Percentiles rank a stretch among this genome's conserved stretches.
phyloP scores from a whole-genome alignment of 192 early-diverging fungal genomes.

The Thamnidium elegans region DNA sequence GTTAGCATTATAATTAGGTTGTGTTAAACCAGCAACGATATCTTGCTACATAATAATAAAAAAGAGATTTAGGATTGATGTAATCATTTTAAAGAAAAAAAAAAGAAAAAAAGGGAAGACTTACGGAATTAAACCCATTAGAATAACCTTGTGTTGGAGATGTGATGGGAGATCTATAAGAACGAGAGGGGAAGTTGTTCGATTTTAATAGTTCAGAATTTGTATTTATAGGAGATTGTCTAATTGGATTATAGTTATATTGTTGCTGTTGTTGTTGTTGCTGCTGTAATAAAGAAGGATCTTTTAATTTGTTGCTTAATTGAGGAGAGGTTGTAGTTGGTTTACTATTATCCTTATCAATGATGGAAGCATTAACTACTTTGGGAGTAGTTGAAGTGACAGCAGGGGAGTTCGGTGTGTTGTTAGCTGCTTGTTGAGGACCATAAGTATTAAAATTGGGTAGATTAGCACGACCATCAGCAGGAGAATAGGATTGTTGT shows the following conservation, averaged over 20 bases:
- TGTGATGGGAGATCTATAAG: not conserved
- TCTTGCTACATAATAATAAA: conserved; percentile 2
- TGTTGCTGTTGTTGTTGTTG: conserved; percentile 13
- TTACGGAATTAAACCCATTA: conserved; percentile 18
- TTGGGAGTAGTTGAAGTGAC: not conserved
- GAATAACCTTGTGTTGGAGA: conserved; percentile 5
- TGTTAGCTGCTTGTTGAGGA: not conserved
- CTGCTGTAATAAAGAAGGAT: conserved; percentile 1
- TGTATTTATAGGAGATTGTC: conserved; percentile 2
- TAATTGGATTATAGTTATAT: conserved; percentile 15
- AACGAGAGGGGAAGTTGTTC: not conserved
- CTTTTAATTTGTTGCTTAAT: conserved; percentile 1
- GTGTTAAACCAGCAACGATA: conserved; percentile 3
- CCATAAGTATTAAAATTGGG: conserved; percentile 1
- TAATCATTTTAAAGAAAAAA: not conserved
- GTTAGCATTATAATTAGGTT: not conserved
- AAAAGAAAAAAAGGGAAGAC: not conserved
- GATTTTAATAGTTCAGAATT: conserved; percentile 5
- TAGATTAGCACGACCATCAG: not conserved
- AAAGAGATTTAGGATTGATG: not conserved
- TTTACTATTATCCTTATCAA: not conserved
- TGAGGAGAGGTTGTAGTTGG: not conserved
- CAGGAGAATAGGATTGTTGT: conserved; percentile 10
- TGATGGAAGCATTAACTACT: not conserved
- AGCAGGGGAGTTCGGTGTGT: not conserved